Evolutionary conservation across 192 early-diverging fungal genomes (phyloP).

Genomic region (Radiomyces spectabilis): DNA sequence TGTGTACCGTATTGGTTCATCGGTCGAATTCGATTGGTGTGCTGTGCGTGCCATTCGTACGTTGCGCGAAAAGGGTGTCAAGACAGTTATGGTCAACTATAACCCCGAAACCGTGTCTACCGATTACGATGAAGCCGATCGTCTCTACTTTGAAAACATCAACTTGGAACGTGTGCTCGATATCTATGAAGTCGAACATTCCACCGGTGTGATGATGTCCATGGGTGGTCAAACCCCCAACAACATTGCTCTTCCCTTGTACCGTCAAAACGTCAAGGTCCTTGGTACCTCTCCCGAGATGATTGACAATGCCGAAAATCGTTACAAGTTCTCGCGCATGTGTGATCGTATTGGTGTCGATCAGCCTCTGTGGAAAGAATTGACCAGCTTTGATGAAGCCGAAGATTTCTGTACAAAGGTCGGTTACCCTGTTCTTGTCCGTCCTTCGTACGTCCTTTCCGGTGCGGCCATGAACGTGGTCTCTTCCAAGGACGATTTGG

Average conservation of each 20-base stretch:
- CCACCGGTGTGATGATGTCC: conserved; percentile 80
- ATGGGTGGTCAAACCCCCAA: conserved; percentile 96
- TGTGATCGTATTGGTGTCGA: conserved; percentile 91
- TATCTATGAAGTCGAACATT: conserved; percentile 84
- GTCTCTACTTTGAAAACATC: conserved; percentile 98
- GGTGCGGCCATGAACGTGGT: conserved; percentile 98
- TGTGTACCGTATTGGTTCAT: conserved; percentile 95
- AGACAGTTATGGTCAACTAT: conserved; percentile 97
- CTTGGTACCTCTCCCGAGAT: conserved; percentile 86
- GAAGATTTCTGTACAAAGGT: conserved; percentile 76
- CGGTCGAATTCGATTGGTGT: conserved; percentile 98
- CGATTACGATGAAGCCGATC: conserved; percentile 96
- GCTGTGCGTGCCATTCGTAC: conserved; percentile 74
- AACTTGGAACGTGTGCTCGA: conserved; percentile 92
- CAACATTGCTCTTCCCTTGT: conserved; percentile 88
- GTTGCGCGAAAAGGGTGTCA: conserved; percentile 70
- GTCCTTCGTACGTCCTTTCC: conserved; percentile 95
- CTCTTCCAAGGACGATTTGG: conserved; percentile 66
- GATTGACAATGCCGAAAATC: conserved; percentile 92
- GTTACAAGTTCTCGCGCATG: conserved; percentile 90
- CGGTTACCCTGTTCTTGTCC: conserved; percentile 89
- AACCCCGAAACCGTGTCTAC: conserved; percentile 98
- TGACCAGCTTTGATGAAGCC: conserved; percentile 77
- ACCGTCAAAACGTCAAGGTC: conserved; percentile 69
- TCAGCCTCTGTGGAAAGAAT: conserved; percentile 95